These are phyloP conservation scores for Colletotrichum cordylinicola DNA, from an alignment of 2,329 filamentous ascomycete species.

Conservation along the genomic window DNA sequence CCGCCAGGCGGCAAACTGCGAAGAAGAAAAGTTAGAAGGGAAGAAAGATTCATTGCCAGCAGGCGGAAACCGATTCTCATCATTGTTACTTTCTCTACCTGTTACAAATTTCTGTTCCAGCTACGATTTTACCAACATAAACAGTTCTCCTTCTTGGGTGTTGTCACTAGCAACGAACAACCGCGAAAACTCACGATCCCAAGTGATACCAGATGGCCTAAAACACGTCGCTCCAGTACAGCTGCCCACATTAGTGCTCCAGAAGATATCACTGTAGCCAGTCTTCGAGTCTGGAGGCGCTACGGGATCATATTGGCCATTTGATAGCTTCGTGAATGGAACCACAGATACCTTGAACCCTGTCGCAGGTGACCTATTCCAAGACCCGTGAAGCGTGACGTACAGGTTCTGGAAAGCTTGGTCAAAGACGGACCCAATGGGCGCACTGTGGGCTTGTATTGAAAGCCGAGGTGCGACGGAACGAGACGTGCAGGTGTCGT, in stretches of 20 bases:
- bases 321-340: constrained; percentile 32
- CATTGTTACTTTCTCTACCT: background rate
- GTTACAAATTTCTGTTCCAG: background rate
- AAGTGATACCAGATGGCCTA: constrained; percentile 27
- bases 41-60: too few relatives aligned
- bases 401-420: constrained; percentile 54
- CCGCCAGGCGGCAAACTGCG: too few relatives aligned
- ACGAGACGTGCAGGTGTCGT: constrained; percentile 38
- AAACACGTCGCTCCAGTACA: constrained; percentile 31
- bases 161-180: constrained; percentile 31
- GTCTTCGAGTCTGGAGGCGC: constrained; percentile 30
- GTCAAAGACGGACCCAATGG: constrained; percentile 67
- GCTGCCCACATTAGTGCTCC: constrained; percentile 33
- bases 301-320: constrained; percentile 35
- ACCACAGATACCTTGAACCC: constrained; percentile 45
- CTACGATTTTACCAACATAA: constrained; percentile 19
- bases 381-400: constrained; percentile 67
- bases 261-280: constrained; percentile 37
- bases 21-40: too few relatives aligned
- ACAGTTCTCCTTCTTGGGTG: constrained; percentile 26
- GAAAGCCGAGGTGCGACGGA: constrained; percentile 50
- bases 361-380: constrained; percentile 45
- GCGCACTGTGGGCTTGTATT: constrained; percentile 65
- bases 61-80: background rate
- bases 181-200: constrained; percentile 26